These are phyloP conservation scores for Globisporangium splendens DNA, from an alignment of 352 stramenopile species.

Conservation along the genomic window DNA sequence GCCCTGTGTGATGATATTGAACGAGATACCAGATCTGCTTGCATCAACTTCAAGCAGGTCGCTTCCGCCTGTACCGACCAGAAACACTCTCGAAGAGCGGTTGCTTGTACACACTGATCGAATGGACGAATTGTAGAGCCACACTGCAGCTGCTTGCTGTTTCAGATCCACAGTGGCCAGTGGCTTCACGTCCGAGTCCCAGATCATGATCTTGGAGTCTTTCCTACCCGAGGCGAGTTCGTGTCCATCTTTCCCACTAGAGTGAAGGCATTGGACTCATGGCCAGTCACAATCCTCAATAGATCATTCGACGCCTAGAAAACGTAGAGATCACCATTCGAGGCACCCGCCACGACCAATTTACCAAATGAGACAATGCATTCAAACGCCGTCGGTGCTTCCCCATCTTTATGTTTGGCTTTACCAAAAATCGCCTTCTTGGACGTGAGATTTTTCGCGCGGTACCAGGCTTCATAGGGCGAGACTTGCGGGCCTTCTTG, in stretches of 20 bases:
- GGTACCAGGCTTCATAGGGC: no score
- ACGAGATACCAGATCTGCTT: slow-evolving; percentile 13
- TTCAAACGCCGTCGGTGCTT: slow-evolving; percentile 45
- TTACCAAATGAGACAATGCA: slow-evolving; percentile 47
- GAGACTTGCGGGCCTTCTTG: no score
- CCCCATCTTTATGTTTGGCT: slow-evolving; percentile 46
- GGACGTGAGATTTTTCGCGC: slow-evolving; percentile 55
- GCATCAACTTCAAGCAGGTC: slow-evolving; percentile 86
- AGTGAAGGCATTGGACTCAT: slow-evolving; percentile 36
- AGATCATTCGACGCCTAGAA: slow-evolving; percentile 59
- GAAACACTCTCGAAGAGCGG: slow-evolving; percentile 34
- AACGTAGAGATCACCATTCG: slow-evolving; percentile 76
- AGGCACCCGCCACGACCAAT: slow-evolving; percentile 42
- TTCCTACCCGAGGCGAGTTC: slow-evolving; percentile 86
- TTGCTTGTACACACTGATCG: slow-evolving; percentile 40
- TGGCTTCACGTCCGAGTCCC: slow-evolving; percentile 58
- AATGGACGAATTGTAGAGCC: slow-evolving; percentile 32
- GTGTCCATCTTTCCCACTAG: slow-evolving; percentile 20
- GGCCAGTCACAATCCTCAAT: slow-evolving; percentile 44
- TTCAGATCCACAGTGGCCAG: slow-evolving; percentile 46
- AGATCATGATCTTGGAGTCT: slow-evolving; percentile 84
- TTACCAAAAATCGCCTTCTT: slow-evolving; percentile 74
- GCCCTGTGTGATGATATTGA: slow-evolving; percentile 40
- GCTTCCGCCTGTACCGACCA: slow-evolving; percentile 84
- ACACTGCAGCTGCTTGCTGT: slow-evolving; percentile 18